A percentile compares a stretch with the other conserved stretches of the same genome.
These are phyloP conservation scores for Lachnellula arida DNA, from an alignment of 2,329 filamentous ascomycete species.

Conservation along the genomic window DNA sequence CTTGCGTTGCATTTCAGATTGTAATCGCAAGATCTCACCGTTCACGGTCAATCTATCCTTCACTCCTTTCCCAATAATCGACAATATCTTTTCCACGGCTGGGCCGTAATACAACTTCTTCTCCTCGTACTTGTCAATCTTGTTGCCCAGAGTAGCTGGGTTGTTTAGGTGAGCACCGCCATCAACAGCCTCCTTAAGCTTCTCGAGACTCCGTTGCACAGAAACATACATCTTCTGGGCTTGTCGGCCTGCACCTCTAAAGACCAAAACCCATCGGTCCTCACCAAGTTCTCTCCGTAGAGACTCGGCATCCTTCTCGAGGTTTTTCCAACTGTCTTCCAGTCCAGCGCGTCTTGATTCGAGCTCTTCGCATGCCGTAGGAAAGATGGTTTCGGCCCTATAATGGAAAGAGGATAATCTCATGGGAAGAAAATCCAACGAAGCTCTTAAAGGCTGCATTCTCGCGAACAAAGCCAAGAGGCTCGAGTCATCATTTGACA, in stretches of 20 bases:
- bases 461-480: slow-evolving; percentile 86
- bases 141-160: slow-evolving; percentile 66
- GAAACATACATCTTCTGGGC: slow-evolving; percentile 97
- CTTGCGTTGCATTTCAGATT: slow-evolving; percentile 78
- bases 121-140: slow-evolving; percentile 87
- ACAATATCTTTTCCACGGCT: slow-evolving; percentile 84
- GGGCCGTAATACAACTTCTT: slow-evolving; percentile 94
- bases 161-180: slow-evolving; percentile 69
- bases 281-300: slow-evolving; percentile 87
- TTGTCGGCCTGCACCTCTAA: slow-evolving; percentile 85
- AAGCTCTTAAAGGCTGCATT: slow-evolving; percentile 90
- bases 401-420: slow-evolving; percentile 79
- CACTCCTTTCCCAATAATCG: slow-evolving; percentile 93
- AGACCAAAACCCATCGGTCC: slow-evolving; percentile 93
- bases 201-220: slow-evolving; percentile 78
- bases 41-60: slow-evolving; percentile 94
- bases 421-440: slow-evolving; percentile 94
- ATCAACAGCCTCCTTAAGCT: slow-evolving; percentile 77
- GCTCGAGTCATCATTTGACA: slow-evolving; percentile 77
- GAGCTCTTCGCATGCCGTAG: slow-evolving; percentile 85
- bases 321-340: slow-evolving; percentile 80
- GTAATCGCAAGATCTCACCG: slow-evolving; percentile 83
- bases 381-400: slow-evolving; percentile 73
- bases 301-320: slow-evolving; percentile 86
- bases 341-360: slow-evolving; percentile 68